A percentile compares a stretch with the other conserved stretches of the same genome.
phyloP scores from a whole-genome alignment of 176 grass and related monocot genomes.

The Otatea glauca region DNA sequence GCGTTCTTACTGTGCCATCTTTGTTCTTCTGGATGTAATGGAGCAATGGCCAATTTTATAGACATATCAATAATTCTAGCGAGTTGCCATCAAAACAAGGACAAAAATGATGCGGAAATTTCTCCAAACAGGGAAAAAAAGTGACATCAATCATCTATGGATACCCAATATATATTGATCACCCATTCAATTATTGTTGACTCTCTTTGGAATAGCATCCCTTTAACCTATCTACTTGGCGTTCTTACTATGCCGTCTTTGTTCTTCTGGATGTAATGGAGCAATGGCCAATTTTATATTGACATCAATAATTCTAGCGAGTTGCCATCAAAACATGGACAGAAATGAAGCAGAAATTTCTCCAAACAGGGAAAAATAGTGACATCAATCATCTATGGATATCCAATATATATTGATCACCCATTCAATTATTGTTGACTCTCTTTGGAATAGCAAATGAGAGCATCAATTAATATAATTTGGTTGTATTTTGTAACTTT shows the following conservation, averaged over 20 bases:
- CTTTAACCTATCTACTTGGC: neutral
- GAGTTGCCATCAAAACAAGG: constrained; percentile 1
- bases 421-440: neutral
- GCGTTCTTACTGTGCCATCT: neutral
- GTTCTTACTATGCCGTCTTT: neutral
- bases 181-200: neutral
- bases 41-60: neutral
- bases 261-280: constrained; percentile 10
- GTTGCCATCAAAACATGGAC: constrained; percentile 5
- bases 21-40: constrained; percentile 15
- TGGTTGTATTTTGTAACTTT: constrained; percentile 1
- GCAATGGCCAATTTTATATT: constrained; percentile 11
- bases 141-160: neutral
- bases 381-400: neutral
- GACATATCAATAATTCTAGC: neutral
- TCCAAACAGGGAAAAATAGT: neutral
- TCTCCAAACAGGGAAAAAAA: neutral
- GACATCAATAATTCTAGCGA: neutral
- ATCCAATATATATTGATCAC: neutral
- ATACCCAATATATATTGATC: neutral
- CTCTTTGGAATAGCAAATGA: constrained; percentile 11
- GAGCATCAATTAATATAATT: neutral
- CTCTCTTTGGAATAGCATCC: neutral
- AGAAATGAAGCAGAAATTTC: neutral
- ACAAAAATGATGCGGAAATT: neutral